Evolutionary conservation across 768 basidiomycete species (phyloP), one percentile per base, ranked within the genome.

Genomic region (Boletus tylopilopsis): DNA sequence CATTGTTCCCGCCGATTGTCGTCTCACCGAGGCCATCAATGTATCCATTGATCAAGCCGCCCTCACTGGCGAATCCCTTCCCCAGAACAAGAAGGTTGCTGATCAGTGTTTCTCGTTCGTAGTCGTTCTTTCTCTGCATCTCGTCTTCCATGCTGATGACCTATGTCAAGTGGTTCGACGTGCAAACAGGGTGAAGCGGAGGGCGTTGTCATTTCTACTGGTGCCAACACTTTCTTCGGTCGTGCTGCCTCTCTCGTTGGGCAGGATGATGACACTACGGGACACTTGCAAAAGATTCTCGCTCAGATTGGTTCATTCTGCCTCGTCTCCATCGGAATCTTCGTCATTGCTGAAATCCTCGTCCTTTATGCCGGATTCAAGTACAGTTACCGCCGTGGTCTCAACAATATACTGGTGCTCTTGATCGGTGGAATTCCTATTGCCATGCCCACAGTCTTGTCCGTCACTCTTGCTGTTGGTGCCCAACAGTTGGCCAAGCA

Each of bases 381-480:
- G 50, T 97, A 90, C 78, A 70, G 63, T 43, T 98, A 98, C 76
- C 90, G 95, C 62, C 85, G 85, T 53, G 95, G 94, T 75, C 86
- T 97, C 60, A 84, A 98, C 80, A 89, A 94, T 78, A 94, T 97
- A 73, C 83, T 98, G 29, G 95, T 97, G 57, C 90, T 98, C 69
- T 80, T 98, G 81, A 98, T 98, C 73, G 95, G 95, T 78, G 95
- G 95, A 77, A 98, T 98, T 66, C 95, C 95, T 64, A 98, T 97
- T 72, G 95, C 95, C 68, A 98, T 98, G 95, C 95, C 95, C 59
- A 98, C 95, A 53, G 94, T 97, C 57, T 73, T 98, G 53, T 96
- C 94, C 49, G 95, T 97, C 74, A 97, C 95, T 19, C 91, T 97
- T 66, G 95, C 95, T 45, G 94, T 98, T 67, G 95, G 95, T 73